Evolutionary conservation across 768 basidiomycete genomes (phyloP).

Genomic region (Hebeloma cylindrosporum): DNA sequence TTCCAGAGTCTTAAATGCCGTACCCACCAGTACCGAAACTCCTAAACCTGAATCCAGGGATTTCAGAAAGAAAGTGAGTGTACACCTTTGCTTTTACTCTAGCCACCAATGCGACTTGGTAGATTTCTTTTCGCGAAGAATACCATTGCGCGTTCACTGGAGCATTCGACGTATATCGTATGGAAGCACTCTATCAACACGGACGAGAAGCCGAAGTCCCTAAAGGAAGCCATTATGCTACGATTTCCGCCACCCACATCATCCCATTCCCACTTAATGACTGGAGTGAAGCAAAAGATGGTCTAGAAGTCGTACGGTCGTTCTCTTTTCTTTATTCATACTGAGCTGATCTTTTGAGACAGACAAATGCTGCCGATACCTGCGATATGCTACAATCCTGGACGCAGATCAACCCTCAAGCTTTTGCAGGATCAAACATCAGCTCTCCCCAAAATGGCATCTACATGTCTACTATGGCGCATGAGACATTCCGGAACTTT

Average conservation of each 20-base stretch:
- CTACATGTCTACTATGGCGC: conserved; percentile 13
- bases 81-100: not conserved
- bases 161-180: conserved; percentile 9
- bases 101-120: not conserved
- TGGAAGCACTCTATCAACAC: not conserved
- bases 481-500: conserved; percentile 7
- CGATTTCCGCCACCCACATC: conserved; percentile 17
- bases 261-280: conserved; percentile 16
- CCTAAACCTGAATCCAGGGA: too few relatives aligned
- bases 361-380: too few relatives aligned
- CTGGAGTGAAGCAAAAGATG: conserved; percentile 8
- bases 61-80: too few relatives aligned
- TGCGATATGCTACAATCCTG: conserved; percentile 20
- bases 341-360: conserved; percentile 2
- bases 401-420: conserved; percentile 14
- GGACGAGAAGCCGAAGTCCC: conserved; percentile 10
- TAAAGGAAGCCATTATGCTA: not conserved
- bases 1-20: too few relatives aligned
- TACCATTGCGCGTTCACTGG: conserved; percentile 19
- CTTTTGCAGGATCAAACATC: conserved; percentile 11
- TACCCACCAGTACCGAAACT: too few relatives aligned
- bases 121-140: conserved; percentile 17
- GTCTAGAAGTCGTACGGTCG: conserved; percentile 7
- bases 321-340: not conserved
- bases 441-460: conserved; percentile 20